phyloP scores from a whole-genome alignment of 768 basidiomycete genomes.

The Russula sp. region DNA sequence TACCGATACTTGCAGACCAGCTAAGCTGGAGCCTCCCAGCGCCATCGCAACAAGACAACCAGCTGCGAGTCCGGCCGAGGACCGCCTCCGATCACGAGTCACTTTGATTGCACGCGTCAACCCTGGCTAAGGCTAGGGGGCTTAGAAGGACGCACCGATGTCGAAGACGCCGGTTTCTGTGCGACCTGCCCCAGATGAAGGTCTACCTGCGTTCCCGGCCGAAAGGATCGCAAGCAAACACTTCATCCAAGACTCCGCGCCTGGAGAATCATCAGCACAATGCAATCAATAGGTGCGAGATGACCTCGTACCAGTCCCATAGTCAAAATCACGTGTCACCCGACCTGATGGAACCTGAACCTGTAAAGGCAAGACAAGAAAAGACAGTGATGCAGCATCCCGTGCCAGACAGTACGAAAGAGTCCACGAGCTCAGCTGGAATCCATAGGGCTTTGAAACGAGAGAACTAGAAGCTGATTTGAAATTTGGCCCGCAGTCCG shows the following conservation, averaged over 20 bases:
- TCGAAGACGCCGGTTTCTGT: background rate
- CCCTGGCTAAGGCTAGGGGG: background rate
- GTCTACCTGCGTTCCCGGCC: slow-evolving; percentile 9
- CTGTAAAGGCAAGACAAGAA: slow-evolving; percentile 2
- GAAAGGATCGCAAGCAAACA: slow-evolving; percentile 11
- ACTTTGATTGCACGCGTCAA: background rate
- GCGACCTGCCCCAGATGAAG: background rate
- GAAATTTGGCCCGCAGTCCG: background rate
- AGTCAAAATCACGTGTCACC: background rate
- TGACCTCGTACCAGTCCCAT: background rate
- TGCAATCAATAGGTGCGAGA: background rate
- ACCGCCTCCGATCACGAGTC: slow-evolving; percentile 1
- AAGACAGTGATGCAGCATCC: slow-evolving; percentile 6
- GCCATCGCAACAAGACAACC: background rate
- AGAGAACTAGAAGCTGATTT: background rate
- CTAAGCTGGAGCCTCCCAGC: background rate
- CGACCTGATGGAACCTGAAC: background rate
- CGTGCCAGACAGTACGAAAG: background rate
- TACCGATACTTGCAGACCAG: slow-evolving; percentile 14
- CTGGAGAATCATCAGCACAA: background rate
- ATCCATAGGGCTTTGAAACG: background rate
- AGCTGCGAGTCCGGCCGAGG: slow-evolving; percentile 4
- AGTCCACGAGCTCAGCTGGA: slow-evolving; percentile 16
- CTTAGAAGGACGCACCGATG: background rate
- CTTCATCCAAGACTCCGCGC: slow-evolving; percentile 7